Evolutionary conservation across 768 basidiomycete genomes (phyloP).

Genomic region (Phlegmacium glaucopus): DNA sequence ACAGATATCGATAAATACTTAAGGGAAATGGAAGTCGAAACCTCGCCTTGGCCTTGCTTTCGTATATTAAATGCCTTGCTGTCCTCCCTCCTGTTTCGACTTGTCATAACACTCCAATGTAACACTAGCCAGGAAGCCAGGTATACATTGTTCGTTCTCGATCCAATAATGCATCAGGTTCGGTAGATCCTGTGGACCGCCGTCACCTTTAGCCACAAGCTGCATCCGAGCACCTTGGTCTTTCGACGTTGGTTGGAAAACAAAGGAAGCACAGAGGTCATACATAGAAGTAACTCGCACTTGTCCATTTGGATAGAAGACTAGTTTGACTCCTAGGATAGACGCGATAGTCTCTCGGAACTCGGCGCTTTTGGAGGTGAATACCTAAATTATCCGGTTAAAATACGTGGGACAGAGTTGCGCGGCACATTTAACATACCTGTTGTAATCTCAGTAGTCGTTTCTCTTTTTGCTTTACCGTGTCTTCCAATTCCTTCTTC

Average conservation of each 20-base stretch:
- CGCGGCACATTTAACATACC: conserved; percentile 40
- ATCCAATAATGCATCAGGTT: conserved; percentile 86
- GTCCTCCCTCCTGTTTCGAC: conserved; percentile 39
- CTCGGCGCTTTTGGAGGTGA: conserved; percentile 80
- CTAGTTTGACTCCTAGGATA: conserved; percentile 87
- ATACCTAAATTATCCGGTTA: conserved; percentile 50
- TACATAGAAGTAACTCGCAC: conserved; percentile 89
- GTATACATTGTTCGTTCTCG: conserved; percentile 78
- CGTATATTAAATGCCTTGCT: no score
- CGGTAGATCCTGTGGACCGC: conserved; percentile 70
- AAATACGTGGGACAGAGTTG: background rate
- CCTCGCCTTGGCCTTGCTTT: no score
- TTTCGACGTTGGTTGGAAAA: conserved; percentile 61
- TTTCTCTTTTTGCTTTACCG: conserved; percentile 77
- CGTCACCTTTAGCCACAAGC: conserved; percentile 70
- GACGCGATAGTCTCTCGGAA: conserved; percentile 89
- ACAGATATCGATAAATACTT: no score
- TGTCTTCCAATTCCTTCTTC: conserved; percentile 62
- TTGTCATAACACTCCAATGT: conserved; percentile 87
- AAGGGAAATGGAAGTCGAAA: no score
- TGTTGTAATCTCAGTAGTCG: conserved; percentile 75
- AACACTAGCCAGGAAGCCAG: conserved; percentile 85
- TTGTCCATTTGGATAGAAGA: conserved; percentile 88
- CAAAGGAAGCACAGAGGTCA: conserved; percentile 83
- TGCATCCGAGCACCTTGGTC: conserved; percentile 57